A percentile compares a stretch with the other conserved stretches of the same genome.
phyloP scores from a whole-genome alignment of 208 protist species.

The Eutreptiella sp. region DNA sequence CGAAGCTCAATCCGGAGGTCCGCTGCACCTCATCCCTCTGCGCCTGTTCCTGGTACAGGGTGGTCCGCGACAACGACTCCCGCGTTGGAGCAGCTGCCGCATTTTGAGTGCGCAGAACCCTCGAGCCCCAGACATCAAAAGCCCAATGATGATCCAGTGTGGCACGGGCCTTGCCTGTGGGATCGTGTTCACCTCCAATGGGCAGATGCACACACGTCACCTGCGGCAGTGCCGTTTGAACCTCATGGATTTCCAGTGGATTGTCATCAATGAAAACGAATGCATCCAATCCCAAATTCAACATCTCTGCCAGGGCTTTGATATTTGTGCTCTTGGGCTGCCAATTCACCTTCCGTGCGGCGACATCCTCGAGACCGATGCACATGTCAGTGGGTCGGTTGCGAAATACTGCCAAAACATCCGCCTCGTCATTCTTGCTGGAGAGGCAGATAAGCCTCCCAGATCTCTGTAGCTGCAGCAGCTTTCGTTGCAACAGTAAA shows the following conservation, averaged over 20 bases:
- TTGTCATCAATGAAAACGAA: slow-evolving; percentile 21
- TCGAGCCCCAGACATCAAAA: too few species aligned
- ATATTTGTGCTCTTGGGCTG: background rate
- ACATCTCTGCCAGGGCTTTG: background rate
- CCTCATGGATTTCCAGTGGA: background rate
- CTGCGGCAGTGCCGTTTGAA: background rate
- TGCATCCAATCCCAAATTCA: background rate
- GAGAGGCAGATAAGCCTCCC: slow-evolving; percentile 1
- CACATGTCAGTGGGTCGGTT: too few species aligned
- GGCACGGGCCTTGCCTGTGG: too few species aligned
- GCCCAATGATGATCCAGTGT: too few species aligned
- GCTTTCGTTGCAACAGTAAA: background rate
- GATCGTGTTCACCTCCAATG: too few species aligned
- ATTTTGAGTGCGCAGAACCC: too few species aligned
- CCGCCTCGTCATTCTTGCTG: slow-evolving; percentile 2
- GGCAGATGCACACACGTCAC: background rate
- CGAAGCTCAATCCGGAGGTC: too few species aligned
- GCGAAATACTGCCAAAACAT: too few species aligned
- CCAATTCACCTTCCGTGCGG: slow-evolving; percentile 1
- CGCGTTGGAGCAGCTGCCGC: too few species aligned
- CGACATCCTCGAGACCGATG: background rate
- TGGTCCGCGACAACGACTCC: too few species aligned
- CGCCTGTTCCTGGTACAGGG: too few species aligned
- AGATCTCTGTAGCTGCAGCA: background rate
- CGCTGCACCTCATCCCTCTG: too few species aligned